These are phyloP conservation scores for Phyllosticta citriasiana DNA, from an alignment of 2,329 filamentous ascomycete genomes.

Conservation along the genomic window DNA sequence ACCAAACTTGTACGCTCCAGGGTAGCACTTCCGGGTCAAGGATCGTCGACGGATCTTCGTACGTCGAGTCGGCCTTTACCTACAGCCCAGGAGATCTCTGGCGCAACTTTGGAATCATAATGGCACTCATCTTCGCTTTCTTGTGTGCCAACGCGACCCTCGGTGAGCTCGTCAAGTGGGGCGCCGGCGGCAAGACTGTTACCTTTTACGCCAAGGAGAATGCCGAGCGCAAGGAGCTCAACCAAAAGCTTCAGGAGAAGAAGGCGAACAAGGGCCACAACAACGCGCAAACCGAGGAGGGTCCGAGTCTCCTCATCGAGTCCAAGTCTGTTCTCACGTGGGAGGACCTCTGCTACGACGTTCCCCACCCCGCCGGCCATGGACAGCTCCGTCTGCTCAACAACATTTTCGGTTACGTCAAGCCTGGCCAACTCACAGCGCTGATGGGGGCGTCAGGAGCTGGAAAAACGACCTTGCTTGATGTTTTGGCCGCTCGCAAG, in stretches of 20 bases:
- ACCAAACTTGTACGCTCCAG: constrained; percentile 73
- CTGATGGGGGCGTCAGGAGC: constrained; percentile 70
- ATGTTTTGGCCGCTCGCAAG: constrained; percentile 59
- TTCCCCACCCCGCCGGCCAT: constrained; percentile 67
- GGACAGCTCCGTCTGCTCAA: constrained; percentile 60
- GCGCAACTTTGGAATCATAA: constrained; percentile 75
- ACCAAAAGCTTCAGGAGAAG: constrained; percentile 52
- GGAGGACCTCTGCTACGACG: constrained; percentile 69
- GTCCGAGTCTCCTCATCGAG: constrained; percentile 39
- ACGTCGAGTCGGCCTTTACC: constrained; percentile 58
- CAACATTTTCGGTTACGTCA: constrained; percentile 65
- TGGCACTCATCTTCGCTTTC: constrained; percentile 67
- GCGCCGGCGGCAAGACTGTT: constrained; percentile 69
- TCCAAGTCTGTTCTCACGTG: constrained; percentile 54
- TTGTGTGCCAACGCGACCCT: constrained; percentile 61
- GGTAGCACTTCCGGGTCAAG: constrained; percentile 58
- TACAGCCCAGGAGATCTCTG: constrained; percentile 61
- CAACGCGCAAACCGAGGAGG: constrained; percentile 30
- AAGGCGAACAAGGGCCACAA: constrained; percentile 40
- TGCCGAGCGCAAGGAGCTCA: constrained; percentile 55
- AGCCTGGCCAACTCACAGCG: constrained; percentile 70
- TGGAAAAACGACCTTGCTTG: constrained; percentile 76
- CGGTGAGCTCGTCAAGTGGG: constrained; percentile 68
- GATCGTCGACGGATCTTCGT: constrained; percentile 54
- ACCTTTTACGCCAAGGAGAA: constrained; percentile 67